These are phyloP conservation scores for Diplodia mutila DNA, from an alignment of 2,329 filamentous ascomycete species.

Conservation along the genomic window DNA sequence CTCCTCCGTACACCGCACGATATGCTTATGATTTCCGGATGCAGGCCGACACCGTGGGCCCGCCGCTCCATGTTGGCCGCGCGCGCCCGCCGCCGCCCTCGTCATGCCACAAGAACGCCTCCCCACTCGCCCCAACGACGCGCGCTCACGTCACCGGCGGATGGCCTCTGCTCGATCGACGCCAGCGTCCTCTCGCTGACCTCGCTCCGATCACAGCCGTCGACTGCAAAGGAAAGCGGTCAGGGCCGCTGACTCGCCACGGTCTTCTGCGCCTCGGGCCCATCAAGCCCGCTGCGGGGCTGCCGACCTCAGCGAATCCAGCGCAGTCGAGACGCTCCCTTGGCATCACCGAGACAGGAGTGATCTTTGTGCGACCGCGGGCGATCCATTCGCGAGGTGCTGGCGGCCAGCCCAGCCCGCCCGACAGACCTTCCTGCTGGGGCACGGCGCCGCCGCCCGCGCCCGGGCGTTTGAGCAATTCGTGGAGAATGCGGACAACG, in stretches of 20 bases:
- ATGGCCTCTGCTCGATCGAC: slow-evolving; percentile 24
- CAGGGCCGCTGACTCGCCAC: slow-evolving; percentile 18
- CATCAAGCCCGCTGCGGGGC: slow-evolving; percentile 18
- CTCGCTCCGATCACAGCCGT: slow-evolving; percentile 20
- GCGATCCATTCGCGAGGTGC: slow-evolving; percentile 1
- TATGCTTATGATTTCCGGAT: slow-evolving; percentile 17
- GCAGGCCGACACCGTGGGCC: slow-evolving; percentile 3
- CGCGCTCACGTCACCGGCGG: slow-evolving; percentile 25
- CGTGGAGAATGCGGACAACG: slow-evolving; percentile 13
- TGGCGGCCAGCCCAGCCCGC: not conserved
- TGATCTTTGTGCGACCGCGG: slow-evolving; percentile 16
- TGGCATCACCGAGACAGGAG: slow-evolving; percentile 16
- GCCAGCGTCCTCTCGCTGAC: slow-evolving; percentile 17
- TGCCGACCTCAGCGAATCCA: not conserved
- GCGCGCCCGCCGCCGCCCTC: not conserved
- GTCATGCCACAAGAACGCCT: slow-evolving; percentile 23
- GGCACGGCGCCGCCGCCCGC: slow-evolving; percentile 3
- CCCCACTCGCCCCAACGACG: slow-evolving; percentile 19
- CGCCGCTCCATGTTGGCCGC: slow-evolving; percentile 1
- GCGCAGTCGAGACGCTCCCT: not conserved
- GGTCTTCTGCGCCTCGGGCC: not conserved
- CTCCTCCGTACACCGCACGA: slow-evolving; percentile 2
- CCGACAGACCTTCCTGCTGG: slow-evolving; percentile 12
- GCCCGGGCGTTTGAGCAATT: slow-evolving; percentile 1
- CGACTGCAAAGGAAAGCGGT: slow-evolving; percentile 16